Conservation (phyloP, 1,284 basidiomycete genomes). For the Spongiforma sp. region DNA sequence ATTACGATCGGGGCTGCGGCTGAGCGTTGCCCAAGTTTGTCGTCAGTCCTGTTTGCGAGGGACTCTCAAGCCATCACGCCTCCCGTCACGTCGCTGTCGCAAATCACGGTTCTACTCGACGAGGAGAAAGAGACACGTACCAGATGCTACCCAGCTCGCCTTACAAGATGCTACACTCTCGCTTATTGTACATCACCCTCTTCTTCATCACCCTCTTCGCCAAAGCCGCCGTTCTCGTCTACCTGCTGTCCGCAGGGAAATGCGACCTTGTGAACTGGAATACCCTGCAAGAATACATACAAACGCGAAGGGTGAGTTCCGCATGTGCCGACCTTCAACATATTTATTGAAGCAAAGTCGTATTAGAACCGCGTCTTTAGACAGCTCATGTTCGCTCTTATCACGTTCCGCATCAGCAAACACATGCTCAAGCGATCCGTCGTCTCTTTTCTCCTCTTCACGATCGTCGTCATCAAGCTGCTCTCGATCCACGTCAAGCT, state of each 20-base stretch:
- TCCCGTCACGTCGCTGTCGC: conserved; percentile 4
- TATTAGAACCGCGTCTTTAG: conserved; percentile 31
- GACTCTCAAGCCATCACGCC: background rate
- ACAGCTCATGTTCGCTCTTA: conserved; percentile 29
- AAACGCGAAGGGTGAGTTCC: conserved; percentile 23
- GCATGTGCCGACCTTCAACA: background rate
- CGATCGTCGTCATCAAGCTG: conserved; percentile 36
- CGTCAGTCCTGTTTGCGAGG: conserved; percentile 10
- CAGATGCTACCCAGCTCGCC: background rate
- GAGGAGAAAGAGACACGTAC: conserved; percentile 2
- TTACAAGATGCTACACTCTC: conserved; percentile 22
- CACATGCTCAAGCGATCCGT: conserved; percentile 37
- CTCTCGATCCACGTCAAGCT: conserved; percentile 36
- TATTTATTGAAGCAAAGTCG: background rate
- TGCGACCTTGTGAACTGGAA: conserved; percentile 20
- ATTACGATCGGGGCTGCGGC: conserved; percentile 9
- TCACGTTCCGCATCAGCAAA: conserved; percentile 34
- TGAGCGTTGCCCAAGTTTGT: conserved; percentile 1
- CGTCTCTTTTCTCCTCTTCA: conserved; percentile 34
- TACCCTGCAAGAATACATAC: conserved; percentile 26
- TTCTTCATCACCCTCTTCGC: conserved; percentile 24
- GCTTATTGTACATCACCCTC: conserved; percentile 18
- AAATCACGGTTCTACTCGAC: background rate
- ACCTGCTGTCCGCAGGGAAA: conserved; percentile 29
- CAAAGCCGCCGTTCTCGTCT: conserved; percentile 23